Base-by-base conservation (phyloP, 2,329 filamentous ascomycete genomes). In the Zalaria obscura region DNA sequence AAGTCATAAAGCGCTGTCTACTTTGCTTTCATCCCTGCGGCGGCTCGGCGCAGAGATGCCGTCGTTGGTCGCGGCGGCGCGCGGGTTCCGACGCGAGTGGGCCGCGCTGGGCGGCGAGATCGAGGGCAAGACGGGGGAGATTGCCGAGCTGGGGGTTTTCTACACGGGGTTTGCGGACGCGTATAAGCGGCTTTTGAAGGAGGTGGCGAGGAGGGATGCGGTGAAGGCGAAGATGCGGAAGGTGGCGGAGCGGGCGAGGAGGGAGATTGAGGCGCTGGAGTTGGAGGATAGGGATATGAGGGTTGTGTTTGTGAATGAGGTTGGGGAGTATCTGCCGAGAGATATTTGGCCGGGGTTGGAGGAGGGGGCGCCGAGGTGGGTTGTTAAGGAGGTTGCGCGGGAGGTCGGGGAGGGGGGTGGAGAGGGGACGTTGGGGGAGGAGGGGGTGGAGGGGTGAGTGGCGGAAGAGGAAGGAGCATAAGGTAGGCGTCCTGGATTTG, bases 121-220 rank as follows among this genome's bases (percentile, higher is more conserved):
- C 25, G 68, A 72, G 31, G 68, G 64, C 10, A 82, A 78, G 50
- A 74, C 94, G 34, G 66, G 72, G 6, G 85, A 93, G 53, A 80
- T 96, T 60, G 77, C 81, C 40, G 75, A 76, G 25, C 74, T 95
- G 52, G 72, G 78, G 7, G 68, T 75, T n/a, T 85, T 95, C 52
- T 96, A 95, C 60, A 82, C 89, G 46, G 79, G 81, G 11, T 98
- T 96, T 53, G 71, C 83, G 18, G 73, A 77, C 40, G 85, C 87
- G 0, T 96, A 98, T 55, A 82, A 86, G 50, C 78, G 80, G 18
- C 67, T 98, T 8, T 72, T 95, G 25, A 71, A 93, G 1, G 91
- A 98, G 59, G 80, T 87, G 4, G 80, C 82, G 40, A 72, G 91
- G 25, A 73, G 91, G 6, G 76, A 76, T 45, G 67, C 72, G 9